Percentiles rank a stretch among this genome's conserved stretches.
Evolutionary conservation across 768 basidiomycete species (phyloP).

Genomic region (Phlebiopsis flavidoalba): DNA sequence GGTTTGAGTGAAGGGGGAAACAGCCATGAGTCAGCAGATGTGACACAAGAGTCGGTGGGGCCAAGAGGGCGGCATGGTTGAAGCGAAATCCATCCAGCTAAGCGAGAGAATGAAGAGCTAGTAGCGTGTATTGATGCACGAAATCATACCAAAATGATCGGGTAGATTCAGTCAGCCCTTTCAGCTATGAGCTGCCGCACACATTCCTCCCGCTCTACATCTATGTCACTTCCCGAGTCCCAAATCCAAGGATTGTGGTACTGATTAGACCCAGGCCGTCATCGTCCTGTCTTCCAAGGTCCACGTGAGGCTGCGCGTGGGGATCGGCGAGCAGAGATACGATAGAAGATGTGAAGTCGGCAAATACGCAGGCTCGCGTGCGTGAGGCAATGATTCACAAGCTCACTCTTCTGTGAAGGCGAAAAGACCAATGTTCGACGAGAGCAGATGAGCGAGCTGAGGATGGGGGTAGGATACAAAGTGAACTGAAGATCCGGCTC

Average conservation of each 20-base stretch:
- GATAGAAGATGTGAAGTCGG: conserved; percentile 58
- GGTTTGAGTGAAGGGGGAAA: conserved; percentile 73
- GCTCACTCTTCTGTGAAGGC: conserved; percentile 60
- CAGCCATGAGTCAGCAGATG: conserved; percentile 92
- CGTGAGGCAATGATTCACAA: conserved; percentile 68
- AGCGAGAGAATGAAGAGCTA: background rate
- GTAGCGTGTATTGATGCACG: background rate
- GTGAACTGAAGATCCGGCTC: conserved; percentile 83
- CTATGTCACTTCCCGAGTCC: conserved; percentile 74
- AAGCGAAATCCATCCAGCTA: conserved; percentile 93
- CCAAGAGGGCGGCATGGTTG: conserved; percentile 87
- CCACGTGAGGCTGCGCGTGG: conserved; percentile 60
- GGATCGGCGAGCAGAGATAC: conserved; percentile 68
- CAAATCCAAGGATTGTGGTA: conserved; percentile 75
- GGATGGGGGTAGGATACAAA: conserved; percentile 64
- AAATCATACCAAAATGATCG: conserved; percentile 66
- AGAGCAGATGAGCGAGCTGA: conserved; percentile 59
- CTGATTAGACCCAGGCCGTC: conserved; percentile 82
- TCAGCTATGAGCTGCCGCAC: conserved; percentile 74
- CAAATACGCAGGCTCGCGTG: conserved; percentile 76
- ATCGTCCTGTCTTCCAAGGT: conserved; percentile 72
- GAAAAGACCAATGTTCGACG: conserved; percentile 62
- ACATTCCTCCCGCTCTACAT: conserved; percentile 89
- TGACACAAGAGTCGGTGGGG: conserved; percentile 87
- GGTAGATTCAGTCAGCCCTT: conserved; percentile 59